Evolutionary conservation across 805 yeast species (phyloP).

Genomic region (Lipomyces anomalus): DNA sequence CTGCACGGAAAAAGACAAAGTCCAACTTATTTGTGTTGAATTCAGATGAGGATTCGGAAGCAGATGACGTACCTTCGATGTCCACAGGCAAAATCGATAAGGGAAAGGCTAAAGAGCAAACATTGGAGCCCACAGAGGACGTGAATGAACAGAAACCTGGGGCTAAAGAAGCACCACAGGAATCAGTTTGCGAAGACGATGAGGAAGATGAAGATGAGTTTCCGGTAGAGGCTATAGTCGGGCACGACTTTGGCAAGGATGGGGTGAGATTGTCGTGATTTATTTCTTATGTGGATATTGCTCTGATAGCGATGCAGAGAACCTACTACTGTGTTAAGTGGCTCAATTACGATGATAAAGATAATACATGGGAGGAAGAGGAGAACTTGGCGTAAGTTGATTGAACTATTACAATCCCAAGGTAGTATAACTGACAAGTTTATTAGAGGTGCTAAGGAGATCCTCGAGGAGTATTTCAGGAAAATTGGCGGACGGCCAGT

Average conservation of each 20-base stretch:
- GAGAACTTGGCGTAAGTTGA: slow-evolving; percentile 7
- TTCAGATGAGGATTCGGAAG: too few species aligned
- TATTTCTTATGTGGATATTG: too few species aligned
- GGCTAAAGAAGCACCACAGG: too few species aligned
- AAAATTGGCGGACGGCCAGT: slow-evolving; percentile 3
- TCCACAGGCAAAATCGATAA: too few species aligned
- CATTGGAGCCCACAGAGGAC: too few species aligned
- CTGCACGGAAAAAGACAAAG: too few species aligned
- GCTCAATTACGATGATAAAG: slow-evolving; percentile 11
- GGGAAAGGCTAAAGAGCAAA: too few species aligned
- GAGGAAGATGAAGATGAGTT: slow-evolving; percentile 3
- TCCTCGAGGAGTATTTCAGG: slow-evolving; percentile 4
- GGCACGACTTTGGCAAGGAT: slow-evolving; percentile 3
- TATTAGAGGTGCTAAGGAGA: slow-evolving; percentile 1
- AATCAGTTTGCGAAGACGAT: slow-evolving; percentile 1
- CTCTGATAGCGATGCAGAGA: background rate
- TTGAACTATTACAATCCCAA: background rate
- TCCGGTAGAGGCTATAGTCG: slow-evolving; percentile 8
- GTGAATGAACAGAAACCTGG: too few species aligned
- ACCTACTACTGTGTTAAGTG: slow-evolving; percentile 10
- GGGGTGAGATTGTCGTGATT: background rate
- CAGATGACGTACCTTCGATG: too few species aligned
- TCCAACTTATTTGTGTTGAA: too few species aligned
- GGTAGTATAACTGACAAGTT: slow-evolving; percentile 1
- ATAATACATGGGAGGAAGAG: slow-evolving; percentile 17